These are phyloP conservation scores for Lactarius sanguifluus DNA, from an alignment of 768 basidiomycete genomes.

Conservation along the genomic window DNA sequence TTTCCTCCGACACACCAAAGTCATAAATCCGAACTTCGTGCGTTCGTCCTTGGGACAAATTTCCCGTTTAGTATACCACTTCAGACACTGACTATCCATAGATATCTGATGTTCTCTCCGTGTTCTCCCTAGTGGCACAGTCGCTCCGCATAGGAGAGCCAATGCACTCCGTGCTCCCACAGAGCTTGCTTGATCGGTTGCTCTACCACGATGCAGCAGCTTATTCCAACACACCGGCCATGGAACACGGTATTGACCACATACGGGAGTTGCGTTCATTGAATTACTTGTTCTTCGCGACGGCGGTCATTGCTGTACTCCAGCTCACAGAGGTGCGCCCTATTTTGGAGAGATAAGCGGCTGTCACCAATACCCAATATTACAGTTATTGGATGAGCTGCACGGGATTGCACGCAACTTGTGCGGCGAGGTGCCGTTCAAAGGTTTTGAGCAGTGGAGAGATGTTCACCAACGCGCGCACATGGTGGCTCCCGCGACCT, in stretches of 20 bases:
- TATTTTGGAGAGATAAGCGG: not conserved
- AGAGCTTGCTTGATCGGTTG: slow-evolving; percentile 45
- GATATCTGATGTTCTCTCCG: slow-evolving; percentile 46
- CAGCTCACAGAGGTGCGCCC: slow-evolving; percentile 25
- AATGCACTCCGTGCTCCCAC: slow-evolving; percentile 43
- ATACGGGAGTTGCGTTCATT: slow-evolving; percentile 19
- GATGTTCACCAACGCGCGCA: slow-evolving; percentile 27
- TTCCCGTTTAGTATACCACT: not conserved
- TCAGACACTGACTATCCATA: slow-evolving; percentile 22
- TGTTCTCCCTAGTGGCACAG: slow-evolving; percentile 40
- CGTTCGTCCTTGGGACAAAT: slow-evolving; percentile 28
- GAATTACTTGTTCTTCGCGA: slow-evolving; percentile 28
- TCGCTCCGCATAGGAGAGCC: slow-evolving; percentile 47
- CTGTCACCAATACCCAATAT: not conserved
- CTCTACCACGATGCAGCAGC: slow-evolving; percentile 42
- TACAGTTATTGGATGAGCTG: slow-evolving; percentile 25
- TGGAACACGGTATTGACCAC: slow-evolving; percentile 22
- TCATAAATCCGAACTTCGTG: slow-evolving; percentile 57
- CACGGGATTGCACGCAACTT: slow-evolving; percentile 27
- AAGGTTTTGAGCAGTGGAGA: slow-evolving; percentile 28
- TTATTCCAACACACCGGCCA: slow-evolving; percentile 2
- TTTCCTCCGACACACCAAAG: slow-evolving; percentile 46
- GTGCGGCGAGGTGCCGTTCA: slow-evolving; percentile 30
- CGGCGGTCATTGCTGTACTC: slow-evolving; percentile 26
- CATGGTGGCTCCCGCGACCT: slow-evolving; percentile 19